phyloP scores from a whole-genome alignment of 108 stramenopile species.

The Mayamaea pseudoterrestris region DNA sequence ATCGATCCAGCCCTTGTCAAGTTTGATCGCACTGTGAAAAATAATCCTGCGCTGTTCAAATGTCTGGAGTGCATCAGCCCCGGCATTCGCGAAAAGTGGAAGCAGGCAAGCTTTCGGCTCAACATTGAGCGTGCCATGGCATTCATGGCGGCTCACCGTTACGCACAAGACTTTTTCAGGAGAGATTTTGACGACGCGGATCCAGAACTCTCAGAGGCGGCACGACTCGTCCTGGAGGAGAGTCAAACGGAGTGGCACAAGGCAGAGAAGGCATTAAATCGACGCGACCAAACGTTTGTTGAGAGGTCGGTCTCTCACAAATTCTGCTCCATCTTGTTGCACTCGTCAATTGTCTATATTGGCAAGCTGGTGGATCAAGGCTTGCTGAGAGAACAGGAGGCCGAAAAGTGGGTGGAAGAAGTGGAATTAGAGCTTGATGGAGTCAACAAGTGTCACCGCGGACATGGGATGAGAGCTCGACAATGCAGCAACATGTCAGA shows the following conservation, averaged over 20 bases:
- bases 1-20: neutral
- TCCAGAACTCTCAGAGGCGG: conserved; percentile 22
- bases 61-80: neutral
- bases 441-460: too few relatives aligned
- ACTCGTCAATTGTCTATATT: conserved; percentile 22
- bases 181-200: conserved; percentile 25
- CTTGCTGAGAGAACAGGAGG: conserved; percentile 52
- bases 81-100: neutral
- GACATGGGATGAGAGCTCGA: too few relatives aligned
- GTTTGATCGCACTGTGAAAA: neutral
- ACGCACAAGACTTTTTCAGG: conserved; percentile 23
- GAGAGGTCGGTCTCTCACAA: conserved; percentile 39
- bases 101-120: conserved; percentile 3
- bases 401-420: conserved; percentile 35
- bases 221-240: conserved; percentile 40
- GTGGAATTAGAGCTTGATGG: too few relatives aligned
- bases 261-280: conserved; percentile 23
- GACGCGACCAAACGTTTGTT: conserved; percentile 19
- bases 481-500: too few relatives aligned
- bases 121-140: conserved; percentile 16
- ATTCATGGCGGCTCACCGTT: conserved; percentile 25
- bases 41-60: neutral
- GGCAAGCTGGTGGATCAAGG: conserved; percentile 27
- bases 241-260: conserved; percentile 18
- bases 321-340: conserved; percentile 53